Evolutionary conservation across 176 grass and related monocot genomes (phyloP), one percentile per base, ranked within the genome.

Genomic region (Aechmea fasciata): DNA sequence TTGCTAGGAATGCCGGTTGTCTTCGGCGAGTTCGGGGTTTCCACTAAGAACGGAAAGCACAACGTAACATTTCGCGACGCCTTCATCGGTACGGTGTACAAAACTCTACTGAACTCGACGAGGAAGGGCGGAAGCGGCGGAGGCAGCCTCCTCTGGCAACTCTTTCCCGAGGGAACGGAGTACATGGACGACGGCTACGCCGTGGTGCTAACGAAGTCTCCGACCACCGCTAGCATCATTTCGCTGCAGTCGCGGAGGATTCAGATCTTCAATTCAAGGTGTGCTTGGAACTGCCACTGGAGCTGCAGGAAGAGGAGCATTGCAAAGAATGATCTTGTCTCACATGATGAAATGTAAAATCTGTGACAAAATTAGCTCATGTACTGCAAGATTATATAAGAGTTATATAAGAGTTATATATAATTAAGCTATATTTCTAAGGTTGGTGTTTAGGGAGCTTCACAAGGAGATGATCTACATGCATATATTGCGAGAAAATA

Each of bases 181-280:
- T 80, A 88, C 80, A 88, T 92, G 89, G 85, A 92, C 55, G 89
- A 92, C 13, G 89, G 89, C 9, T 92, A 88, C 69, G 85, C 79
- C 6, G 73, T 92, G 5, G 61, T 83, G 63, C 77, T 87, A 11
- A 53, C 82, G 5, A 78, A 64, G 57, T 67, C 76, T 2, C 59
- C 69, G 11, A 73, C 51, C 50, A 88, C 85, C 0, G 77, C 89
- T 1, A 51, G 64, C 33, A 88, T 92, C 48, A 47, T 92, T 62
- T 67, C 82, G 3, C 63, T 79, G 20, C 85, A 92, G 61, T 92
- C 89, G 9, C 82, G 41, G 73, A 65, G 74, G 51, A 53, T 92
- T 10, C 73, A 80, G 50, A 54, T 24, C 1, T 83, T 92, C 66
- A 92, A 88, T 55, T 82, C 85, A 25, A 72, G 79, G 61, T 92